phyloP scores from a whole-genome alignment of 352 stramenopile genomes.

The Phytophthora pistaciae region DNA sequence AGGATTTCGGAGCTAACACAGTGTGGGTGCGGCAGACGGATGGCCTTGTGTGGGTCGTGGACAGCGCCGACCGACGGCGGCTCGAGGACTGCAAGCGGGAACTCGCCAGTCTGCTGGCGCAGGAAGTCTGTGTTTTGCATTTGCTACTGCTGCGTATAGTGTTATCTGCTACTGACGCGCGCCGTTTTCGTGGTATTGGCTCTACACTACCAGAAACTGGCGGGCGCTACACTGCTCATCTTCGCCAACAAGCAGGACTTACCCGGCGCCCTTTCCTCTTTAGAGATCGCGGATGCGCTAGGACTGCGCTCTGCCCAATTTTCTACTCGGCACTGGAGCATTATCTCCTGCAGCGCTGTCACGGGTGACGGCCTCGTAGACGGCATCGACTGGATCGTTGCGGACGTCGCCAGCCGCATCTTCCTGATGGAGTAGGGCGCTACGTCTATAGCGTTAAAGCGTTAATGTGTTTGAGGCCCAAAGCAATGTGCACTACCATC shows the following conservation, averaged over 20 bases:
- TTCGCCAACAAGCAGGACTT: conserved; percentile 99
- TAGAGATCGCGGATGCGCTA: conserved; percentile 93
- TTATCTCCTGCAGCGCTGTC: conserved; percentile 97
- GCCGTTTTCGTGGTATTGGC: conserved; percentile 4
- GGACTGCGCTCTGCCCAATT: conserved; percentile 86
- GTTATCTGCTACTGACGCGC: neutral
- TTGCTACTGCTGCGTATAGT: neutral
- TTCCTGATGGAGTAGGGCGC: conserved; percentile 91
- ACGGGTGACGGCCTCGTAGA: conserved; percentile 95
- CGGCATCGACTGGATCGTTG: conserved; percentile 98
- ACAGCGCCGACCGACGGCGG: conserved; percentile 94
- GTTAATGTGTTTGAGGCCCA: too few species aligned
- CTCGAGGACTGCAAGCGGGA: conserved; percentile 96
- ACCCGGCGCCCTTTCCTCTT: conserved; percentile 86
- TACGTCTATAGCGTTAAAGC: neutral
- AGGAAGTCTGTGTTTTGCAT: conserved; percentile 68
- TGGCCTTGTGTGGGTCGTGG: conserved; percentile 99
- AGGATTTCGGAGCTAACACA: neutral
- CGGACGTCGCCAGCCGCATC: conserved; percentile 96
- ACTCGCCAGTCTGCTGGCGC: conserved; percentile 87
- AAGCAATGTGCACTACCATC: too few species aligned
- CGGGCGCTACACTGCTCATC: conserved; percentile 98
- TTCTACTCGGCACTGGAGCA: conserved; percentile 88
- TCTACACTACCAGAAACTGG: conserved; percentile 90
- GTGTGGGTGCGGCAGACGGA: conserved; percentile 87